Conservation (phyloP, 2,329 filamentous ascomycete genomes). For the Colletotrichum nymphaeae region DNA sequence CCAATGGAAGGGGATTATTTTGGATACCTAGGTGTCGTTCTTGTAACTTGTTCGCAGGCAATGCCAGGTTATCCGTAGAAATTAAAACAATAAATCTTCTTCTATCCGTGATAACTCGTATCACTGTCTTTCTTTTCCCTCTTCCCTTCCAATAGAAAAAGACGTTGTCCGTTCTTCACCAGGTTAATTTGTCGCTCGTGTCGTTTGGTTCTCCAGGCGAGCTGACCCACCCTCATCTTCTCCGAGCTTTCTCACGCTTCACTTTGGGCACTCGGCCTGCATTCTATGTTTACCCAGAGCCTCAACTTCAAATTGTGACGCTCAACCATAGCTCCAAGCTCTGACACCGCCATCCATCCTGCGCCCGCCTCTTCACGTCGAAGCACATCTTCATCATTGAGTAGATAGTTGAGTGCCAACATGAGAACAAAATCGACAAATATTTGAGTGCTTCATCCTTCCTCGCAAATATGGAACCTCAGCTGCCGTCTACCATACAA, state of each 20-base stretch:
- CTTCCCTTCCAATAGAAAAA: not conserved
- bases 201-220: not conserved
- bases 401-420: not conserved
- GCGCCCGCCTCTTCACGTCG: too few species aligned
- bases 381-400: not conserved
- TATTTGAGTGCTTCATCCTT: not conserved
- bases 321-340: not conserved
- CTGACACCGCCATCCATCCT: not conserved
- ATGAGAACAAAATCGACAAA: not conserved
- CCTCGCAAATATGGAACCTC: slow-evolving; percentile 24
- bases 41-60: not conserved
- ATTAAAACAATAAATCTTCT: too few species aligned
- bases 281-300: not conserved
- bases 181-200: not conserved
- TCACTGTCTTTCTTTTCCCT: too few species aligned
- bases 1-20: not conserved
- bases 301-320: not conserved
- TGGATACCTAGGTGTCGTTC: not conserved
- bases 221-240: not conserved
- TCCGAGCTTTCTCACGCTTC: not conserved
- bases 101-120: too few species aligned
- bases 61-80: not conserved
- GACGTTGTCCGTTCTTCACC: not conserved
- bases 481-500: slow-evolving; percentile 22
- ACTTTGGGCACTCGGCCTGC: not conserved